Base-by-base conservation (phyloP, 1,284 basidiomycete species). In the Jaminaea rosea region DNA sequence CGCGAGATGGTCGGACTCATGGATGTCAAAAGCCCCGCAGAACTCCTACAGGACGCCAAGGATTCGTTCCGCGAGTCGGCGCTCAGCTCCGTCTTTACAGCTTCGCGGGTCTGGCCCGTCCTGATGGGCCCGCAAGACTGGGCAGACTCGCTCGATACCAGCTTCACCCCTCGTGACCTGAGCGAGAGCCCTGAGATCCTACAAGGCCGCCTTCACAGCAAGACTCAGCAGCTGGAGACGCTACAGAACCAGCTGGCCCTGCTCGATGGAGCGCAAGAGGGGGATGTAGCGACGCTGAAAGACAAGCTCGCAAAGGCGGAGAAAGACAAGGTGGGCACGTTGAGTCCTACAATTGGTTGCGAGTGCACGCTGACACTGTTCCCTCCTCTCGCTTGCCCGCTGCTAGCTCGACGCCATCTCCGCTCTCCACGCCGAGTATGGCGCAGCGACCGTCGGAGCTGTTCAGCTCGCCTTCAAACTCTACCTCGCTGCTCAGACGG, bases 1-100 rank as follows among this genome's bases (percentile, higher is more conserved):
- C n/a, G 29, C 29, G 42, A 21, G 42, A 44, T 13, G 17, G 17
- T 44, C 9, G 42, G 42, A 8, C 42, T 44, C 7, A 44, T 44
- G 17, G 42, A 44, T 24, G 42, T 44, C 42, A 44, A 44, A 17
- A 44, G 42, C 24, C 13, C 42, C 15, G 42, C 42, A 13, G 42
- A 44, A 17, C 17, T 44, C 19, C 42, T 44, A 6, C 42, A 44
- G 17, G 42, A 44, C 26, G 42, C 42, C 19, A 44, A 44, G 24
- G 42, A 44, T 26, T 21, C 17, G 19, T 23, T 44, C 19, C 17
- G 42, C 9, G 42, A 44, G 26, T 21, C 15, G 5, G 42, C 42
- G 5, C 11, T 44, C 7, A 44, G 42, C 42, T 44, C 42, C 42
- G 17, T 44, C 24, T 44, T 44, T 26, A 44, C 19, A 8, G 42